Evolutionary conservation across 495 filamentous ascomycete genomes (phyloP), one percentile per base, ranked within the genome.

Genomic region (Penicillium paxilli): DNA sequence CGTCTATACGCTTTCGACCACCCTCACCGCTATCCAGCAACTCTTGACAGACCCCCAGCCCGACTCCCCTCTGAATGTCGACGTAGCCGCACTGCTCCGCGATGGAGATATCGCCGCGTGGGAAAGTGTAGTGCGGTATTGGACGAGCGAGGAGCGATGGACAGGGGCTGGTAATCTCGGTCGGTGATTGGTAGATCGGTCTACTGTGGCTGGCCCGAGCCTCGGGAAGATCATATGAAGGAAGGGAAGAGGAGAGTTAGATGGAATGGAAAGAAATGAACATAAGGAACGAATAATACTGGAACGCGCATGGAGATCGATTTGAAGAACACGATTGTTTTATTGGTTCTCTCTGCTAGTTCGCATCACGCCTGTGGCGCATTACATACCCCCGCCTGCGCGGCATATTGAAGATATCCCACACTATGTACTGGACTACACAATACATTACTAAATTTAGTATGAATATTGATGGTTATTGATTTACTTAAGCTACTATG

Each of bases 31-130:
- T 19, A 81, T 98, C 30, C 83, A 91, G 47, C 80, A 89, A 76
- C 72, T 98, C 60, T 75, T 96, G 49, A 84, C 78, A 37, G 83
- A 85, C 54, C 91, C 93, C 11, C 86, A 84, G 50, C 79, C 87
- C 32, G 91, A 96, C 57, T 88, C 83, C 58, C 94, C 94, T 55
- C 73, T 98, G 46, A 96, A 96, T 73, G 81, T 96, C 9, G 94
- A 98, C 70, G 81, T 95, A 3, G 93, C 92, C 47, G 80, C 82
- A 54, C 69, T 98, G 58, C 48, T 95, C 51, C 77, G 92, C 57
- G 76, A 78, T 45, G 91, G 89, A 14, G 94, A 98, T 75, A 54
- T 67, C 5, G 75, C 92, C 3, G 94, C 82, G 0, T 91, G 89
- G 62, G 83, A 95, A 68, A 79, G 84, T 41, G 68, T 98, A 67